Percentiles rank a stretch among this genome's conserved stretches.
These are phyloP conservation scores for Vigna reflexopilosa DNA, from an alignment of 306 rosid species.

Conservation along the genomic window DNA sequence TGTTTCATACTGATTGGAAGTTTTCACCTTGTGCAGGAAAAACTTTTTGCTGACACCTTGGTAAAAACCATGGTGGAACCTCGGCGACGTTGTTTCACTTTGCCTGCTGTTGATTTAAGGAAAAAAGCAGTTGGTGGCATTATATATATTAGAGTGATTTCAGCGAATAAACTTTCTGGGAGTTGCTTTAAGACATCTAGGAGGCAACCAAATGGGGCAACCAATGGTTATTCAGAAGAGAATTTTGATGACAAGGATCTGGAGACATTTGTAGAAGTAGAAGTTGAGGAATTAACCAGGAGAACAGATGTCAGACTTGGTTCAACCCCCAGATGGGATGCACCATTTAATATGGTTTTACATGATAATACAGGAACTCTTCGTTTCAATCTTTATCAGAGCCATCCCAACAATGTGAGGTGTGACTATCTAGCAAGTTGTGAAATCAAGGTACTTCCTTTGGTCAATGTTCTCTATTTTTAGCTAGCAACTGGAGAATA, in stretches of 20 bases:
- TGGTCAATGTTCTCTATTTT: conserved; percentile 21
- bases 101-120: conserved; percentile 78
- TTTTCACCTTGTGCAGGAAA: conserved; percentile 62
- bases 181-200: conserved; percentile 67
- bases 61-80: conserved; percentile 98
- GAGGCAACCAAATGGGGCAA: conserved; percentile 55
- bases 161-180: conserved; percentile 78
- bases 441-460: conserved; percentile 81
- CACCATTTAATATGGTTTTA: conserved; percentile 91
- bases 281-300: conserved; percentile 81
- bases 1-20: conserved; percentile 27
- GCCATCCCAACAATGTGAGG: conserved; percentile 71
- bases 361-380: conserved; percentile 79
- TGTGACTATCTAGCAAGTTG: conserved; percentile 87
- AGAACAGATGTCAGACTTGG: conserved; percentile 73
- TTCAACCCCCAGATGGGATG: conserved; percentile 86
- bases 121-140: conserved; percentile 89
- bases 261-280: conserved; percentile 91
- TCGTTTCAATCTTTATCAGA: conserved; percentile 80
- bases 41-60: conserved; percentile 75
- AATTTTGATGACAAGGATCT: conserved; percentile 63
- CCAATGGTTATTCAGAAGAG: conserved; percentile 64
- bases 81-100: conserved; percentile 84
- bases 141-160: conserved; percentile 75
- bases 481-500: conserved; percentile 37